phyloP scores from a whole-genome alignment of 208 protist genomes.

The Zelonia costaricensis region DNA sequence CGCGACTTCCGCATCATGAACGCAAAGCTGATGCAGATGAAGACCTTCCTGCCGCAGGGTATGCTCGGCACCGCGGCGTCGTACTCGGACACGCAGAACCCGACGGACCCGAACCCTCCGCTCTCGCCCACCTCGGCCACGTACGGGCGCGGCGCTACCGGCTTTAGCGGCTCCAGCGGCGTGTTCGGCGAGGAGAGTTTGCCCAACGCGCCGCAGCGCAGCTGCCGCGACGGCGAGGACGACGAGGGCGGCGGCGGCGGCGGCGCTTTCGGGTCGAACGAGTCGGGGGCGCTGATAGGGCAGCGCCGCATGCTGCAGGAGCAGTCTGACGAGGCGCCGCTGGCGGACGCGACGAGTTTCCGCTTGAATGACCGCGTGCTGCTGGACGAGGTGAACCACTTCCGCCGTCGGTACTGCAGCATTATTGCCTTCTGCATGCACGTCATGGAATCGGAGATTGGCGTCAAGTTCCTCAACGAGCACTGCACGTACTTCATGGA shows the following conservation, averaged over 20 bases:
- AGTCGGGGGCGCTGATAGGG: not conserved
- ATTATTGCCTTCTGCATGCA: constrained; percentile 37
- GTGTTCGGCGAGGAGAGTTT: constrained; percentile 3
- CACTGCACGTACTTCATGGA: constrained; percentile 42
- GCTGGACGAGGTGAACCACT: constrained; percentile 42
- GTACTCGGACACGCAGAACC: not conserved
- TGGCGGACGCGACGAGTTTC: constrained; percentile 2
- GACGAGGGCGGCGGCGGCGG: not conserved
- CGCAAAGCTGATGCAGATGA: constrained; percentile 58
- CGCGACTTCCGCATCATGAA: constrained; percentile 50
- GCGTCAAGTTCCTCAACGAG: constrained; percentile 23
- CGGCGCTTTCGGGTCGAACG: too few species aligned
- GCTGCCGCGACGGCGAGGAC: not conserved
- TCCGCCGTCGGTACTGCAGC: constrained; percentile 55
- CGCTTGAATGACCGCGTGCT: constrained; percentile 39
- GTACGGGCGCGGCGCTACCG: not conserved
- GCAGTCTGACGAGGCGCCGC: not conserved
- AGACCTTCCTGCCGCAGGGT: constrained; percentile 47
- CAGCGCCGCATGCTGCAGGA: not conserved
- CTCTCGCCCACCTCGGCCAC: not conserved
- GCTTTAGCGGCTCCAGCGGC: not conserved
- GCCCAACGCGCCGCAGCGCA: too few species aligned
- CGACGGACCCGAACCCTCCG: constrained; percentile 8
- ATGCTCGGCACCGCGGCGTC: constrained; percentile 20
- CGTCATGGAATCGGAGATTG: constrained; percentile 30